phyloP scores from a whole-genome alignment of 2,329 filamentous ascomycete species.

The Penicillium aurantiogriseum region DNA sequence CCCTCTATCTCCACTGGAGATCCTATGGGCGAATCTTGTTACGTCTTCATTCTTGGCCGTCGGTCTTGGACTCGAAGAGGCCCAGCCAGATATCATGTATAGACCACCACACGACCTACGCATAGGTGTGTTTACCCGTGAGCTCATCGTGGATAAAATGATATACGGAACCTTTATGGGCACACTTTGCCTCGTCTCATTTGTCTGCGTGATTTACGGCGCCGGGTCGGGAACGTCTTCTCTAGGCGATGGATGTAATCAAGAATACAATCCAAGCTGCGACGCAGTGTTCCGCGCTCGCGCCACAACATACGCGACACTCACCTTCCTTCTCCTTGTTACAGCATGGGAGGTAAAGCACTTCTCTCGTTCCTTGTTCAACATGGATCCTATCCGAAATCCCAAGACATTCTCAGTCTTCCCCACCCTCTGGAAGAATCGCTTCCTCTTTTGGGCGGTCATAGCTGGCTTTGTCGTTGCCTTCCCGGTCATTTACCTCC shows the following conservation, averaged over 20 bases:
- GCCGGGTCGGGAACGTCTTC: conserved; percentile 44
- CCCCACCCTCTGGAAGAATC: conserved; percentile 65
- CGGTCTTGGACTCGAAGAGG: conserved; percentile 76
- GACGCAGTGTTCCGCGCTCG: conserved; percentile 64
- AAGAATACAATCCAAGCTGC: conserved; percentile 49
- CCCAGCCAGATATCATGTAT: conserved; percentile 72
- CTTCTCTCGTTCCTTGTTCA: conserved; percentile 71
- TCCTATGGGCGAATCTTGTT: conserved; percentile 89
- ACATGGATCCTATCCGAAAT: conserved; percentile 52
- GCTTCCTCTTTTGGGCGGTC: conserved; percentile 68
- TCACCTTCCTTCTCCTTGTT: conserved; percentile 73
- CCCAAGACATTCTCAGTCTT: conserved; percentile 65
- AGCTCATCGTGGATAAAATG: conserved; percentile 44
- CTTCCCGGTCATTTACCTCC: conserved; percentile 65
- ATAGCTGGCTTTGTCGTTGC: conserved; percentile 55
- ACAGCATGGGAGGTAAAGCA: conserved; percentile 77
- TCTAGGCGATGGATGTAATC: conserved; percentile 57
- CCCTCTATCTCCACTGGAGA: conserved; percentile 78
- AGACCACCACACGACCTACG: conserved; percentile 69
- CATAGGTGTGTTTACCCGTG: conserved; percentile 42
- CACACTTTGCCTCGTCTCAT: conserved; percentile 43
- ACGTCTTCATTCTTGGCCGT: conserved; percentile 84
- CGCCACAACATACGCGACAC: conserved; percentile 69
- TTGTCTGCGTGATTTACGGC: conserved; percentile 41
- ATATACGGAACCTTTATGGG: conserved; percentile 48